These are phyloP conservation scores for Thamnidium elegans DNA, from an alignment of 192 early-diverging fungal species.

Conservation along the genomic window DNA sequence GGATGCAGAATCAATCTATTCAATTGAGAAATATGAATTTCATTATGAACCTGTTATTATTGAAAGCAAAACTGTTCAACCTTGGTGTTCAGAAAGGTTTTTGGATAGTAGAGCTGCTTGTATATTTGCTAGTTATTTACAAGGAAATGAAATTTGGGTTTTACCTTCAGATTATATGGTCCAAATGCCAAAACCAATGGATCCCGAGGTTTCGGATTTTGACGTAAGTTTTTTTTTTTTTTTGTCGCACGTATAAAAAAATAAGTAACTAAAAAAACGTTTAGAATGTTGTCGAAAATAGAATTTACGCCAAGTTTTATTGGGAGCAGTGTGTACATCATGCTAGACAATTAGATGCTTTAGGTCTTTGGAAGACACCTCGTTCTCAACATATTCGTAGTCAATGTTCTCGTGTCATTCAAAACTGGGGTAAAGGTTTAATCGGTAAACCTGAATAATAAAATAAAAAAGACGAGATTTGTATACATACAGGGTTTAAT, in stretches of 20 bases:
- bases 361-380: constrained; percentile 52
- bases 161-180: constrained; percentile 48
- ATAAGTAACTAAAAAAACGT: constrained; percentile 1
- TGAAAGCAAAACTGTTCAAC: constrained; percentile 42
- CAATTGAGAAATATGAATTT: constrained; percentile 54
- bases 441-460: constrained; percentile 34
- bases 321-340: constrained; percentile 56
- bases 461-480: too few relatives aligned
- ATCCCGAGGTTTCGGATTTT: constrained; percentile 36
- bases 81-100: constrained; percentile 59
- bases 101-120: constrained; percentile 55
- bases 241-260: background rate
- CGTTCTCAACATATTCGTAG: constrained; percentile 39
- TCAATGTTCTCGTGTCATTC: constrained; percentile 38
- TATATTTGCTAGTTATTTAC: constrained; percentile 48
- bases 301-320: constrained; percentile 57
- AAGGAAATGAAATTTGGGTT: constrained; percentile 55
- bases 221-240: constrained; percentile 32
- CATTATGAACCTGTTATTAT: constrained; percentile 57
- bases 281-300: constrained; percentile 52
- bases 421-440: constrained; percentile 38
- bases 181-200: constrained; percentile 25
- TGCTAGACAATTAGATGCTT: constrained; percentile 48
- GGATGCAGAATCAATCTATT: constrained; percentile 36
- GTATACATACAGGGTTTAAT: too few relatives aligned